phyloP scores from a whole-genome alignment of 2,329 filamentous ascomycete genomes.

The Sporothrix sp. region DNA sequence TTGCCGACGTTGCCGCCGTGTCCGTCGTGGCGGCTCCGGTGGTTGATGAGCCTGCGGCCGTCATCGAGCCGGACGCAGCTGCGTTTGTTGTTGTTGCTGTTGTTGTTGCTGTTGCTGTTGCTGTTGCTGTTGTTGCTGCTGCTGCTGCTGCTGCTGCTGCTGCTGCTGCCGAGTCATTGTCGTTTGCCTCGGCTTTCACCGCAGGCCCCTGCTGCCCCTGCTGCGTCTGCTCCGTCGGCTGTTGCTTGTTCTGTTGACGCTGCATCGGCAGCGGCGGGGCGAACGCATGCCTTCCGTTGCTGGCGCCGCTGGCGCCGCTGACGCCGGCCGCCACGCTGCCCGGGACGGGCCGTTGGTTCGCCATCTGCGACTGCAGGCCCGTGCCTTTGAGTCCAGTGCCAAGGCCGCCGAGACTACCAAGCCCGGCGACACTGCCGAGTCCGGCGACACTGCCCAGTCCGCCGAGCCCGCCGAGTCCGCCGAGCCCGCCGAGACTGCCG shows the following conservation, averaged over 20 bases:
- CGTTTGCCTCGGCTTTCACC: slow-evolving; percentile 1
- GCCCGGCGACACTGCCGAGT: background rate
- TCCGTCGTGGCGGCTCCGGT: background rate
- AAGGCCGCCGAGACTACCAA: background rate
- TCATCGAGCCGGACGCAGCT: background rate
- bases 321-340: slow-evolving; percentile 7
- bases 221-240: no score
- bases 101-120: background rate
- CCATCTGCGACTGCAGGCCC: slow-evolving; percentile 10
- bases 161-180: slow-evolving; percentile 8
- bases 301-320: no score
- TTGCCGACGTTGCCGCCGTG: slow-evolving; percentile 2
- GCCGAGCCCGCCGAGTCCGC: background rate
- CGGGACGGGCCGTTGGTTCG: slow-evolving; percentile 9
- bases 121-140: slow-evolving; percentile 6
- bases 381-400: slow-evolving; percentile 5
- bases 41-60: background rate
- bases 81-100: slow-evolving; percentile 6
- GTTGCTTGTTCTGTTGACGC: slow-evolving; percentile 5
- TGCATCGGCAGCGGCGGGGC: background rate
- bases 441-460: no score
- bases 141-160: slow-evolving; percentile 4
- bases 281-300: background rate
- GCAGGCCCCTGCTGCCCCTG: slow-evolving; percentile 10
- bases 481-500: background rate